Evolutionary conservation across 495 filamentous ascomycete genomes (phyloP).

Genomic region (Neurospora sp.): DNA sequence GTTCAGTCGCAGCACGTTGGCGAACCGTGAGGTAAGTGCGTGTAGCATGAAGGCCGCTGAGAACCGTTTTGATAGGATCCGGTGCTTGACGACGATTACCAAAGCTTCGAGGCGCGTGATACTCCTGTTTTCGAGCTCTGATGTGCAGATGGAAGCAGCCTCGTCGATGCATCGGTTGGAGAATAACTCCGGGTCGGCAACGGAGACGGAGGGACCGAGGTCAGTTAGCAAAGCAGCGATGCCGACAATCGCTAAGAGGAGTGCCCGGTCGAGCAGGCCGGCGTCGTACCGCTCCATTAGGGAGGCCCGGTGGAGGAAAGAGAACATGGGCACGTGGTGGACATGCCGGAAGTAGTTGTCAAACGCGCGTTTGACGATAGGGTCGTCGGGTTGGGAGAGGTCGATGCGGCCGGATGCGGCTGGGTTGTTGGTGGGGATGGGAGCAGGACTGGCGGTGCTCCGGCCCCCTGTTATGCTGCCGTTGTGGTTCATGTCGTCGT

Average conservation of each 20-base stretch:
- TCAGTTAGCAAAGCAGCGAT: constrained; percentile 37
- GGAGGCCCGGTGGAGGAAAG: constrained; percentile 40
- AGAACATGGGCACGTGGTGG: constrained; percentile 40
- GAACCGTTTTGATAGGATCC: constrained; percentile 35
- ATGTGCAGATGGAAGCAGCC: constrained; percentile 30
- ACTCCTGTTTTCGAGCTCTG: constrained; percentile 35
- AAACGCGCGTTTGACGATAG: constrained; percentile 32
- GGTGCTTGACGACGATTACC: constrained; percentile 38
- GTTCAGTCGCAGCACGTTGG: constrained; percentile 37
- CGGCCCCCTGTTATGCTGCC: constrained; percentile 6
- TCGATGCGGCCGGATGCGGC: constrained; percentile 2
- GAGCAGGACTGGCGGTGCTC: neutral
- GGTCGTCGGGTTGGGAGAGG: constrained; percentile 24
- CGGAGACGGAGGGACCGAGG: constrained; percentile 26
- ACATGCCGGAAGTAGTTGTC: constrained; percentile 40
- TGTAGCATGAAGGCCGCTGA: constrained; percentile 39
- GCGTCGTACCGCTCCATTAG: constrained; percentile 42
- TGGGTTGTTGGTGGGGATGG: constrained; percentile 11
- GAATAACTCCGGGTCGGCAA: constrained; percentile 17
- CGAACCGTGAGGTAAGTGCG: constrained; percentile 36
- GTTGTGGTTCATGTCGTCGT: constrained; percentile 6
- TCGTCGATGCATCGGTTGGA: constrained; percentile 38
- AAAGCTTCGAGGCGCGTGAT: constrained; percentile 38
- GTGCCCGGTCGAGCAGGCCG: constrained; percentile 35
- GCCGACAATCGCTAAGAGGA: constrained; percentile 38